Conservation (phyloP, 345 rosid species). For the Citrus glauca region DNA sequence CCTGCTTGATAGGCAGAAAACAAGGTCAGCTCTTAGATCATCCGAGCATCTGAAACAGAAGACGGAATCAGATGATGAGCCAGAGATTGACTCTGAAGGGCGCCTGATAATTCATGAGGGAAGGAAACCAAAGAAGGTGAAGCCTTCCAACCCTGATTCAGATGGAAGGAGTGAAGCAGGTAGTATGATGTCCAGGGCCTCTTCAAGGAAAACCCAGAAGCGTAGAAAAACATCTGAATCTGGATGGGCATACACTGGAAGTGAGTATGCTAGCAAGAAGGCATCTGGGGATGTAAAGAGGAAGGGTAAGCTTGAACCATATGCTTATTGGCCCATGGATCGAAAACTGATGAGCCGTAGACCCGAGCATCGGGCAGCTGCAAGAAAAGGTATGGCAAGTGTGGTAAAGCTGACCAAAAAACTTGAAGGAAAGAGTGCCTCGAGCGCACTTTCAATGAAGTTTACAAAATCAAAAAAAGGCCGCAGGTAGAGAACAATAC, state of each 20-base stretch:
- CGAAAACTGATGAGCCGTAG: conserved; percentile 95
- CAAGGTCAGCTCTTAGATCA: conserved; percentile 72
- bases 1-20: conserved; percentile 71
- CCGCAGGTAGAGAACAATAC: conserved; percentile 11
- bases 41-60: conserved; percentile 49
- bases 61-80: conserved; percentile 74
- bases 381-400: conserved; percentile 82
- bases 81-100: conserved; percentile 81
- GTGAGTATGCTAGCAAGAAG: conserved; percentile 81
- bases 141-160: conserved; percentile 33
- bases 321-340: conserved; percentile 97
- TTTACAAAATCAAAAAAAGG: conserved; percentile 39
- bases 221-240: conserved; percentile 63
- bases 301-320: conserved; percentile 92
- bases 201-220: conserved; percentile 62
- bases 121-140: conserved; percentile 43
- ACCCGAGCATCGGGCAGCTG: conserved; percentile 84
- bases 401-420: conserved; percentile 73
- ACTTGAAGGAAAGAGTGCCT: conserved; percentile 77
- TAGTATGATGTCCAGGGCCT: conserved; percentile 37
- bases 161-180: conserved; percentile 61
- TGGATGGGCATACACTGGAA: conserved; percentile 86
- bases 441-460: conserved; percentile 44
- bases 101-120: conserved; percentile 63
- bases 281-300: conserved; percentile 80